Evolutionary conservation across 352 stramenopile genomes (phyloP).

Genomic region (Globisporangium orthogonon): DNA sequence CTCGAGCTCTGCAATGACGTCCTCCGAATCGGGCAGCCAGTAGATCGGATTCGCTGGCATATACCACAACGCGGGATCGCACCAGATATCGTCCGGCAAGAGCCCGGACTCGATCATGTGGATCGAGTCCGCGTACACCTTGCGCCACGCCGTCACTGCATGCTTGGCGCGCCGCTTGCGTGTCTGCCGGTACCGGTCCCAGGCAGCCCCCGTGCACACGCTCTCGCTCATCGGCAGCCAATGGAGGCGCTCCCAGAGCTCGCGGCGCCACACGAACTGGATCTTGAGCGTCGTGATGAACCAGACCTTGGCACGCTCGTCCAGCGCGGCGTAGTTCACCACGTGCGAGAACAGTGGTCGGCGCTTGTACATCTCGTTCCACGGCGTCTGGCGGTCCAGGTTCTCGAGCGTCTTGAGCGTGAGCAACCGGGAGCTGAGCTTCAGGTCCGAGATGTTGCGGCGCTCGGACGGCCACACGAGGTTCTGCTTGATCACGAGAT

Average conservation of each 20-base stretch:
- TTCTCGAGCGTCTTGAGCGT: slow-evolving; percentile 17
- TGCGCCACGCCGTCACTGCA: slow-evolving; percentile 30
- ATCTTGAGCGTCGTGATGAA: slow-evolving; percentile 27
- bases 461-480: slow-evolving; percentile 29
- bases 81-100: slow-evolving; percentile 34
- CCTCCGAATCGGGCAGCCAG: slow-evolving; percentile 26
- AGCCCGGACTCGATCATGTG: slow-evolving; percentile 31
- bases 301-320: slow-evolving; percentile 21
- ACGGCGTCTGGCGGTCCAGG: slow-evolving; percentile 22
- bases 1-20: slow-evolving; percentile 18
- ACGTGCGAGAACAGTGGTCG: slow-evolving; percentile 24
- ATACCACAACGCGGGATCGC: slow-evolving; percentile 36
- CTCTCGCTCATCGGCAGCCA: slow-evolving; percentile 41
- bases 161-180: slow-evolving; percentile 31
- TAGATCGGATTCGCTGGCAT: slow-evolving; percentile 33
- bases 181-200: slow-evolving; percentile 34
- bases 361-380: slow-evolving; percentile 34
- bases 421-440: slow-evolving; percentile 29
- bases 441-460: slow-evolving; percentile 33
- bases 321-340: slow-evolving; percentile 18
- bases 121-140: slow-evolving; percentile 37
- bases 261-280: slow-evolving; percentile 35
- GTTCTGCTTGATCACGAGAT: slow-evolving; percentile 29
- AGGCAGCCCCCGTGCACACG: slow-evolving; percentile 24
- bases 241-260: slow-evolving; percentile 43